Percentiles rank a stretch among this genome's conserved stretches.
Evolutionary conservation across 1,284 basidiomycete genomes (phyloP).

Genomic region (Rhodotorula sp.): DNA sequence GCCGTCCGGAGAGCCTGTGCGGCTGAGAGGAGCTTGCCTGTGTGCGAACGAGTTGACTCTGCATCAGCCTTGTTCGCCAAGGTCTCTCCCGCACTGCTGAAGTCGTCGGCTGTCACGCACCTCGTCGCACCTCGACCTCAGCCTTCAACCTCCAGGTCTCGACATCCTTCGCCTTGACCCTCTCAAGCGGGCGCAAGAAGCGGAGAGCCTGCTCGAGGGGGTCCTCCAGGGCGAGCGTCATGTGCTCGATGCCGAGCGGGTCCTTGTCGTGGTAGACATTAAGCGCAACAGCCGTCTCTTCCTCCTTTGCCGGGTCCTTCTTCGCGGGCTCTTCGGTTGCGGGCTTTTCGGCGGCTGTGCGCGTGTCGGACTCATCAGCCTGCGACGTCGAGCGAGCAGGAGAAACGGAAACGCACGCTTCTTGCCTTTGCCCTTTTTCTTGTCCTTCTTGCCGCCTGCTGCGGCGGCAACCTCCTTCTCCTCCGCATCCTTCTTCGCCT

Average conservation of each 20-base stretch:
- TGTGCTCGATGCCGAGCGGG: slow-evolving; percentile 70
- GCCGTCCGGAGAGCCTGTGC: slow-evolving; percentile 66
- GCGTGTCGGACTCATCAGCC: background rate
- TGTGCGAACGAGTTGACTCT: too few species aligned
- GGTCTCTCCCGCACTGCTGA: background rate
- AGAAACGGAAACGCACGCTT: slow-evolving; percentile 52
- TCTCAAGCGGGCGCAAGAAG: slow-evolving; percentile 66
- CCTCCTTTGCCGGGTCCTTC: background rate
- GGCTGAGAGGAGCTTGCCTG: slow-evolving; percentile 79
- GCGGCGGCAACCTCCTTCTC: slow-evolving; percentile 61
- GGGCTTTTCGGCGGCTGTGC: slow-evolving; percentile 47
- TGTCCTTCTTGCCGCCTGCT: slow-evolving; percentile 58
- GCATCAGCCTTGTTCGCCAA: background rate
- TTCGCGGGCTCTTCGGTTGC: background rate
- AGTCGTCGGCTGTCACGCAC: background rate
- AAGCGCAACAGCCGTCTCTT: background rate
- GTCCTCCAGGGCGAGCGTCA: slow-evolving; percentile 58
- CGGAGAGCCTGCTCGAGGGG: slow-evolving; percentile 75
- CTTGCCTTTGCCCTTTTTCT: slow-evolving; percentile 78
- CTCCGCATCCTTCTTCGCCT: slow-evolving; percentile 60
- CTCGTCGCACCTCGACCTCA: slow-evolving; percentile 68
- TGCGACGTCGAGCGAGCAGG: background rate
- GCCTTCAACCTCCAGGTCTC: slow-evolving; percentile 74
- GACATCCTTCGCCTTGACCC: slow-evolving; percentile 57
- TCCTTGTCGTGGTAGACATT: slow-evolving; percentile 64